These are phyloP conservation scores for Fusarium sublunatum DNA, from an alignment of 2,329 filamentous ascomycete genomes.

Conservation along the genomic window DNA sequence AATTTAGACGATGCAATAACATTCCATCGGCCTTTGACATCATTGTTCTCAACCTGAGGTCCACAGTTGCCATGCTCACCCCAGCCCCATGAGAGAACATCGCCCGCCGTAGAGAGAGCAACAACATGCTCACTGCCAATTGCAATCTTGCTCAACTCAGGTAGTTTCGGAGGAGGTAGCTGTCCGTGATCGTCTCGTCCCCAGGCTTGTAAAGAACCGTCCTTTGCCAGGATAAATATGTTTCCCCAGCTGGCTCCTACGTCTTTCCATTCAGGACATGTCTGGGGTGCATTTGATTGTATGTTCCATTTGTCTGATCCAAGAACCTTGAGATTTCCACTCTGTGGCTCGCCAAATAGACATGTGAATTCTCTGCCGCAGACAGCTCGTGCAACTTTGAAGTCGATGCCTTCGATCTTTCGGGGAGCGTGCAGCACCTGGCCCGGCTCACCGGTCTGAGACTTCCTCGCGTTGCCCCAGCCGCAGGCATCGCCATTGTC, in stretches of 20 bases:
- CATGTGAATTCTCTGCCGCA: constrained; percentile 91
- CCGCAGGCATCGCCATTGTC: constrained; percentile 82
- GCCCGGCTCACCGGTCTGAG: constrained; percentile 76
- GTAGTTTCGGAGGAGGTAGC: constrained; percentile 72
- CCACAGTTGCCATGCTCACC: constrained; percentile 98
- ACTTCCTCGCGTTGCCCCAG: constrained; percentile 89
- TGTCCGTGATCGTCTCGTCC: constrained; percentile 89
- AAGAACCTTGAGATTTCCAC: constrained; percentile 73
- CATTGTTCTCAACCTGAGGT: constrained; percentile 68
- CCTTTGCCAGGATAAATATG: constrained; percentile 74
- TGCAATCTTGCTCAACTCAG: constrained; percentile 71
- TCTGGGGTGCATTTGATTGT: constrained; percentile 65
- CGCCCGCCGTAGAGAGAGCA: constrained; percentile 71
- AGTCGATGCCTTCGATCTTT: constrained; percentile 68
- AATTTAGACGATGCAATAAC: constrained; percentile 69
- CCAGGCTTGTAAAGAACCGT: constrained; percentile 76
- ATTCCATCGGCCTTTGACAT: constrained; percentile 77
- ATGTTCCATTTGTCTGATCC: constrained; percentile 81
- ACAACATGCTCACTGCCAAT: constrained; percentile 93
- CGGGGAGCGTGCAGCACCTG: constrained; percentile 68
- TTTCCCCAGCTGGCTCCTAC: constrained; percentile 86
- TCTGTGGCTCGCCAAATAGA: constrained; percentile 66
- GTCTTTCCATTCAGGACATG: constrained; percentile 70
- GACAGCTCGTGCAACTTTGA: constrained; percentile 73
- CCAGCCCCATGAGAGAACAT: constrained; percentile 92